Evolutionary conservation across 176 grass and related monocot species (phyloP), one percentile per base, ranked within the genome.

Genomic region (Eremochloa ophiuroides): DNA sequence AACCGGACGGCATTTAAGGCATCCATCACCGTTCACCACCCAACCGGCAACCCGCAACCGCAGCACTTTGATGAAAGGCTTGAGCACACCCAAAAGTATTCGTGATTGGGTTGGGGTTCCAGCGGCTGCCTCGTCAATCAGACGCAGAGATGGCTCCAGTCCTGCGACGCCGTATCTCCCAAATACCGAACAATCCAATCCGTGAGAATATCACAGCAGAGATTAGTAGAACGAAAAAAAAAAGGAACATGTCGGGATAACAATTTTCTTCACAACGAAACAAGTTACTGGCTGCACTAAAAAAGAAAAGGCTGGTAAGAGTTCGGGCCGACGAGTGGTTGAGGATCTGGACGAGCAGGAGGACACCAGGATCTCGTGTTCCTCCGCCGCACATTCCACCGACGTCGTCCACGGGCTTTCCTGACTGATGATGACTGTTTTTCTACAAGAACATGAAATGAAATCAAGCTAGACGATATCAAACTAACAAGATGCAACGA

Each of bases 331-430:
- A 39, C 14, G 10, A 31, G 20, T 10, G 15, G 47, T 22, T 14
- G n/a, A 15, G 68, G 75, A 79, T 66, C 61, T 61, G 68, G 47
- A 22, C 10, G 20, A 39, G 71, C 39, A 62, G 71, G 9, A 47
- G 58, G 35, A 58, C 76, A 66, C 27, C 42, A 38, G 12, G 35
- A 81, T 81, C 71, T 80, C 46, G 77, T 60, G 85, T 50, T 62
- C 71, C 79, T 81, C 70, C 28, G 3, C 14, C 22, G 62, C 85
- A 53, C 50, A 67, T 60, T 75, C 67, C 56, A 15, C 65, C 42
- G 43, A 25, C 61, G 48, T 53, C 44, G 22, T 42, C 62, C 60
- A n/a, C 42, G 43, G 43, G 69, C 8, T 44, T 33, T 47, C 14
- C 61, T 9, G 4, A n/a, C 22, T 22, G 66, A 3, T 28, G 66